A percentile compares a stretch with the other conserved stretches of the same genome.
phyloP scores from a whole-genome alignment of 176 grass and related monocot species.

The Microstegium vimineum region DNA sequence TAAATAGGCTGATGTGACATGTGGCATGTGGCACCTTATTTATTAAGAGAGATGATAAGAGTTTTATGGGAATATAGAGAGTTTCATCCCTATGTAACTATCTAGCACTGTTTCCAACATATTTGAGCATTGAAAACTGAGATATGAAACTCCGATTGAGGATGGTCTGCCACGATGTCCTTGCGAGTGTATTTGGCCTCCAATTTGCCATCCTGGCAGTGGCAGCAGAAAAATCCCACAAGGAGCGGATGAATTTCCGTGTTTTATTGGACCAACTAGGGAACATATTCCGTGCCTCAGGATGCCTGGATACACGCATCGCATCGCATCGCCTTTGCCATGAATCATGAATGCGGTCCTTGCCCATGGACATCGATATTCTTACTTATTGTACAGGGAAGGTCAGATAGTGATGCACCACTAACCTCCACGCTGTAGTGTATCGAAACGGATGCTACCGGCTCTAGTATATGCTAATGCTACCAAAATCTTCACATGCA shows the following conservation, averaged over 20 bases:
- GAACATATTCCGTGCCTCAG: conserved; percentile 12
- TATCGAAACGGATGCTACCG: no score
- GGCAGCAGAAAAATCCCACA: not conserved
- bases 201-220: not conserved
- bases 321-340: not conserved
- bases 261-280: not conserved
- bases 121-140: no score
- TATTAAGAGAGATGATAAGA: no score
- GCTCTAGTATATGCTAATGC: not conserved
- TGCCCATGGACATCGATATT: not conserved
- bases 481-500: not conserved
- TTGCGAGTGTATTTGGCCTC: no score
- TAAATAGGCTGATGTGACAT: no score
- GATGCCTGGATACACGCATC: conserved; percentile 17
- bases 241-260: not conserved
- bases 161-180: no score
- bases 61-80: no score
- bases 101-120: no score
- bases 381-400: conserved; percentile 18
- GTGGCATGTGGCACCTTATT: no score
- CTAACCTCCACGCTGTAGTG: not conserved
- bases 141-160: no score
- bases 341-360: not conserved
- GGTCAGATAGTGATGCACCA: conserved; percentile 27
- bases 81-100: no score